Percentiles rank a stretch among this genome's conserved stretches.
Evolutionary conservation across 2,329 filamentous ascomycete genomes (phyloP).

Genomic region (Coleophoma cylindrospora): DNA sequence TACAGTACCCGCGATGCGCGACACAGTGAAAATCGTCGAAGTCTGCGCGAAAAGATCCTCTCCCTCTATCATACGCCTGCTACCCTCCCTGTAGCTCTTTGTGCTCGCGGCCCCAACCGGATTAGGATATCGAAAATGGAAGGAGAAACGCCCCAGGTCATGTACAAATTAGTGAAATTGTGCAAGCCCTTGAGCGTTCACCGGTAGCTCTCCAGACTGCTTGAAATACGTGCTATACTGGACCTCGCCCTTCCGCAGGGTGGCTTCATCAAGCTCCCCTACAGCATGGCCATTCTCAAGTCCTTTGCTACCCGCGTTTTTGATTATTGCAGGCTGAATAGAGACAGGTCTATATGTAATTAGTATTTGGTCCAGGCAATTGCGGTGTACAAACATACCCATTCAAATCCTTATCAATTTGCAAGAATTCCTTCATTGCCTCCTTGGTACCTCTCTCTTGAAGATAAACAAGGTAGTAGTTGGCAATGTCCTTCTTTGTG

Average conservation of each 20-base stretch:
- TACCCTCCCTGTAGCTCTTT: too few relatives aligned
- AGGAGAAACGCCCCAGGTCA: background rate
- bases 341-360: conserved; percentile 33
- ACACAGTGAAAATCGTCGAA: too few relatives aligned
- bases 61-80: too few relatives aligned
- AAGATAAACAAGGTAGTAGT: conserved; percentile 77
- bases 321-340: conserved; percentile 30
- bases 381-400: conserved; percentile 48
- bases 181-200: conserved; percentile 21
- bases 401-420: conserved; percentile 80
- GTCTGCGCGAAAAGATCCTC: too few relatives aligned
- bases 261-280: conserved; percentile 35
- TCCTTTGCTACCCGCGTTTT: conserved; percentile 31
- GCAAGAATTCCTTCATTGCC: conserved; percentile 80
- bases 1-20: too few relatives aligned
- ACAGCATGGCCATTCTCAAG: conserved; percentile 36
- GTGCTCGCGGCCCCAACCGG: too few relatives aligned
- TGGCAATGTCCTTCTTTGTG: conserved; percentile 69
- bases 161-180: conserved; percentile 15
- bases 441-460: conserved; percentile 78
- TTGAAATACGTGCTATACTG: conserved; percentile 38
- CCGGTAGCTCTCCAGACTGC: conserved; percentile 17
- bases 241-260: conserved; percentile 35
- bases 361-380: conserved; percentile 1
- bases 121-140: background rate